A percentile compares a stretch with the other conserved stretches of the same genome.
Conservation (phyloP, 169 alveolate genomes). For the Theileria annulata region DNA sequence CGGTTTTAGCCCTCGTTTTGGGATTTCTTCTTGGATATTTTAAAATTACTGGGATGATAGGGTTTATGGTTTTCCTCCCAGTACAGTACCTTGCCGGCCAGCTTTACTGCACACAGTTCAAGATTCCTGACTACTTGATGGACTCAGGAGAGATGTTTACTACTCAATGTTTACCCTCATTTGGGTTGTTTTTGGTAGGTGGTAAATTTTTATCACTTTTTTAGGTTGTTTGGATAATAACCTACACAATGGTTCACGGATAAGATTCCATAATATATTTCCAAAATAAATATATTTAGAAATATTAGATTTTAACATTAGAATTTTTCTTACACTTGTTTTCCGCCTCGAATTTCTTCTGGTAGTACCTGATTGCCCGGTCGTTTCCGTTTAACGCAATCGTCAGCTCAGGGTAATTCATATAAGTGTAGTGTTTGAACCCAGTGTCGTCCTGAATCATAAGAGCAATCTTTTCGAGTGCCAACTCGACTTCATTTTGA, state of each 20-base stretch:
- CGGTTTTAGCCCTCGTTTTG: constrained; percentile 23
- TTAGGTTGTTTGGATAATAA: constrained; percentile 52
- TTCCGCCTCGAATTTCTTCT: constrained; percentile 10
- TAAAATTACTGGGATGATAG: constrained; percentile 43
- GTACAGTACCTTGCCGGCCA: constrained; percentile 41
- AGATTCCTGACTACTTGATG: constrained; percentile 60
- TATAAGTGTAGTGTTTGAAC: constrained; percentile 27
- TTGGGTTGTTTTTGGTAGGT: constrained; percentile 52
- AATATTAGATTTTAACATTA: background rate
- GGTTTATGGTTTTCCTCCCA: constrained; percentile 33
- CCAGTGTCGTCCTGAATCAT: constrained; percentile 40
- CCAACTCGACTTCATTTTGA: constrained; percentile 32
- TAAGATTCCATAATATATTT: background rate
- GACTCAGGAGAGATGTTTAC: constrained; percentile 46
- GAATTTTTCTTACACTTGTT: constrained; percentile 1
- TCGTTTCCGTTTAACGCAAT: constrained; percentile 33
- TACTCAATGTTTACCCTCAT: constrained; percentile 36
- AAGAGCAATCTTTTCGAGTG: constrained; percentile 35
- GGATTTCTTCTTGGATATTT: constrained; percentile 52
- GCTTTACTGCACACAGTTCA: constrained; percentile 25
- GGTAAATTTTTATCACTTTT: background rate
- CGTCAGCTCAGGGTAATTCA: constrained; percentile 52
- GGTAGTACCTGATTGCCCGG: background rate
- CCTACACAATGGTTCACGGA: constrained; percentile 46
- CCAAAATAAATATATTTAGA: background rate